Evolutionary conservation across 208 protist species (phyloP), one percentile per base, ranked within the genome.

Genomic region (Porcisia deanei): DNA sequence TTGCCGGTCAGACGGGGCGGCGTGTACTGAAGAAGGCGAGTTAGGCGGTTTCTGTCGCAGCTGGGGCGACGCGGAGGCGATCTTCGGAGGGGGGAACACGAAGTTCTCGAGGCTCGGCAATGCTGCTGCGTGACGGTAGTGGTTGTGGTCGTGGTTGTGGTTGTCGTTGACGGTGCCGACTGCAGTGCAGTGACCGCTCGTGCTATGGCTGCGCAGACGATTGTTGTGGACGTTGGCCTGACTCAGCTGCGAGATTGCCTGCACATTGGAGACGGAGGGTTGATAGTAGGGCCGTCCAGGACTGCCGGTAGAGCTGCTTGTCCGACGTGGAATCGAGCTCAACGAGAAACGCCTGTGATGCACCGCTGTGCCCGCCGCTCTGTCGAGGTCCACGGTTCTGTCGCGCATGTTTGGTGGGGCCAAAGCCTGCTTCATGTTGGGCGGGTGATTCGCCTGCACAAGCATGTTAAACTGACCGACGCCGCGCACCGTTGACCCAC

Each of bases 351-450:
- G 67, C 20, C 67, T 45, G 67, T 49, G 47, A 12, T 72, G 67
- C 52, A 20, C 30, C 12, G 47, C 47, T 53, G 20, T 58, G 2
- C 5, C 16, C 53, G n/a, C 45, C 45, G 47, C 65, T 43, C 18
- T 20, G 53, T 61, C 53, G 30, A 10, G 37, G 34, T 3, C 52
- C 53, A 60, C 1, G 20, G 1, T 53, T 0, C 68, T 69, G 53
- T 75, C 76, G 8, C 63, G 52, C 76, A 80, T 80, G 25, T 67
- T 58, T 0, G 76, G 76, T 22, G 76, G 76, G 39, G 75, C 39
- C 41, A 80, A 63, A 1, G 52, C 53, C 52, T 80, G 76, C 59
- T 72, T 54, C 60, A 54, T 54, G 1, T 45, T 1, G 52, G 57
- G 39, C 52, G 70, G 70, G n/a, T 72, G 52, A 0, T 34, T 72